Evolutionary conservation across 2,329 filamentous ascomycete genomes (phyloP).

Genomic region (Arthrobotrys sinensis): DNA sequence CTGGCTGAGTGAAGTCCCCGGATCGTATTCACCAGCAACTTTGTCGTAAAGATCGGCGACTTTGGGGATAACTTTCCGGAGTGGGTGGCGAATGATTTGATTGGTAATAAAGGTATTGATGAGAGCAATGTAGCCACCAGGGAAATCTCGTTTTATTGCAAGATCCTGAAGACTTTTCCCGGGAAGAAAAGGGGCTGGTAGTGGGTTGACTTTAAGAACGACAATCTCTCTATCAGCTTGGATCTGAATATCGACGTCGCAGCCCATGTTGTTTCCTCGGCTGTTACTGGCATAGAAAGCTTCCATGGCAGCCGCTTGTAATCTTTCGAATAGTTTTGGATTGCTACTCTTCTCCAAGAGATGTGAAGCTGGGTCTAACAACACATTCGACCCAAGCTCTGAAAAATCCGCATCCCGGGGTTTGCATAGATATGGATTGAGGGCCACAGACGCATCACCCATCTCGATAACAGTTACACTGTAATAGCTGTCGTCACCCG

Average conservation of each 20-base stretch:
- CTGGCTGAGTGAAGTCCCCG: slow-evolving; percentile 7
- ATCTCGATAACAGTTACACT: slow-evolving; percentile 62
- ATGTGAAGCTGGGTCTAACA: too few relatives aligned
- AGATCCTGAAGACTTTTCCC: slow-evolving; percentile 59
- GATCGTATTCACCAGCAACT: too few relatives aligned
- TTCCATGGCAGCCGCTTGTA: too few relatives aligned
- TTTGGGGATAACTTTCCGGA: too few relatives aligned
- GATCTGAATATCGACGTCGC: too few relatives aligned
- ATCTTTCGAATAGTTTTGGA: too few relatives aligned
- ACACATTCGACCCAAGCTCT: too few relatives aligned
- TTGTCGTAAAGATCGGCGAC: too few relatives aligned
- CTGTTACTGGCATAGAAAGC: too few relatives aligned
- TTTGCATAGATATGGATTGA: slow-evolving; percentile 48
- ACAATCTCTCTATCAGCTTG: too few relatives aligned
- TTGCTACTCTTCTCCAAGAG: too few relatives aligned
- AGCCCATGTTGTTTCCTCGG: too few relatives aligned
- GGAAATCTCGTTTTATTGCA: slow-evolving; percentile 58
- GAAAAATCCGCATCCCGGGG: slow-evolving; percentile 34
- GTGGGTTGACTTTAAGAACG: slow-evolving; percentile 63
- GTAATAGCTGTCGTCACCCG: slow-evolving; percentile 62
- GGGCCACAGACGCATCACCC: slow-evolving; percentile 60
- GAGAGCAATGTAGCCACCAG: slow-evolving; percentile 61
- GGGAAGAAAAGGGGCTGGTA: slow-evolving; percentile 62
- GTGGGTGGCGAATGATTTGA: slow-evolving; percentile 48
- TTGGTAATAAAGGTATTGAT: slow-evolving; percentile 63